Base-by-base conservation (phyloP, 371 early-diverging fungal species). In the Actinomortierella ambigua region DNA sequence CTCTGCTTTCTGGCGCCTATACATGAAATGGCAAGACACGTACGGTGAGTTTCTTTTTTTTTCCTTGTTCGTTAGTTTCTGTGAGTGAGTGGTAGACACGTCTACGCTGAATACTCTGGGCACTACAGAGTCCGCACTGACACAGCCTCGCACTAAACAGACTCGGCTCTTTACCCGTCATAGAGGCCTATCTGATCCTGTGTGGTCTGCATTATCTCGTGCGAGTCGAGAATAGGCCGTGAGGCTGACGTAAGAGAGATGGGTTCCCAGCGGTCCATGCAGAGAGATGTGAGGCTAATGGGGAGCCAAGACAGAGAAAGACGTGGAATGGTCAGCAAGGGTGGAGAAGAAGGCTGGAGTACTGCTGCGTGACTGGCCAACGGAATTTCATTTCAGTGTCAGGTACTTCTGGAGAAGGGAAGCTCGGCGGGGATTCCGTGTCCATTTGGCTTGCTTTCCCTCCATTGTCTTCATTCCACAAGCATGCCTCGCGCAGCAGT, bases 141-240 rank as follows among this genome's bases (percentile, higher is more conserved):
- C n/a, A n/a, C n/a, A n/a, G n/a, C n/a, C n/a, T n/a, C n/a, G n/a
- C n/a, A n/a, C n/a, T n/a, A n/a, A n/a, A n/a, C n/a, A n/a, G n/a
- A n/a, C n/a, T n/a, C n/a, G n/a, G n/a, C n/a, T n/a, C 41, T 62
- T 63, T 79, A 85, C 89, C 88, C 86, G 58, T 88, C 82, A 60
- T 92, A 92, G 17, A 92, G 80, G 0, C 92, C 90, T n/a, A 89
- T 84, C 22, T 85, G 84, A 22, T 79, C 83, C 73, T 88, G 90
- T 29, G 82, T 81, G 1, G 81, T 53, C 23, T 84, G 65, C 20
- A 90, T 66, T 2, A 82, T 68, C 68, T 92, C 92, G n/a, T 76
- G 75, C 7, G 67, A 55, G 40, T 63, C 58, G 27, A 88, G 76
- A 18, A 81, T 70, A 3, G 92, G 92, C 27, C 89, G 81, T 50